A percentile compares a stretch with the other conserved stretches of the same genome.
Evolutionary conservation across 1,284 basidiomycete genomes (phyloP).

Genomic region (Leccinum fallax): DNA sequence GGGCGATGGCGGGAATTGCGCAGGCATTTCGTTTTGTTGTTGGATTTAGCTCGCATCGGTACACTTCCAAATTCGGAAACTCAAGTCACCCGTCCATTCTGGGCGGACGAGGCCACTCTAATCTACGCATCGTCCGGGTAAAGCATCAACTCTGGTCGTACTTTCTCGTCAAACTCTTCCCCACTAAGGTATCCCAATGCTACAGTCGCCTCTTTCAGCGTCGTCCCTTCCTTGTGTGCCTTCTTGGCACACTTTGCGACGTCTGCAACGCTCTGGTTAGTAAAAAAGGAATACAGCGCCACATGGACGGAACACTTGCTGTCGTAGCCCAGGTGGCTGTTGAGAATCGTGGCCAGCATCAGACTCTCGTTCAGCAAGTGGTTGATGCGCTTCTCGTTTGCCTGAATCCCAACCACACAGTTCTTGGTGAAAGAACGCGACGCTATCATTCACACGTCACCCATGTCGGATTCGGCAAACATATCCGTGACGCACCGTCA

Average conservation of each 20-base stretch:
- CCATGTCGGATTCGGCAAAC: background rate
- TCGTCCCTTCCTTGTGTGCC: constrained; percentile 97
- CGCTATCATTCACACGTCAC: constrained; percentile 42
- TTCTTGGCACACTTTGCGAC: constrained; percentile 99
- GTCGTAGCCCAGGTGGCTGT: constrained; percentile 93
- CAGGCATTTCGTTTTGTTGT: constrained; percentile 42
- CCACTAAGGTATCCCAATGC: constrained; percentile 83
- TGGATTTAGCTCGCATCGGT: constrained; percentile 39
- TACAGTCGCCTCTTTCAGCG: constrained; percentile 93
- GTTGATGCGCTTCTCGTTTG: constrained; percentile 93
- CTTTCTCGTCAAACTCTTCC: constrained; percentile 95
- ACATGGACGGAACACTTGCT: constrained; percentile 59
- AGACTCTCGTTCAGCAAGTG: constrained; percentile 91
- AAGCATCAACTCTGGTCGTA: constrained; percentile 91
- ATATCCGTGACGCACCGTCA: constrained; percentile 62
- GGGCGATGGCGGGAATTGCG: constrained; percentile 37
- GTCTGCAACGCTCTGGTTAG: constrained; percentile 51
- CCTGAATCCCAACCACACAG: constrained; percentile 95
- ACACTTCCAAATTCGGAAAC: constrained; percentile 35
- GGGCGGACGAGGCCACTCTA: constrained; percentile 22
- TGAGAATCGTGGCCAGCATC: constrained; percentile 96
- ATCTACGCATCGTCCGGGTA: constrained; percentile 59
- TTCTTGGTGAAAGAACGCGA: constrained; percentile 94
- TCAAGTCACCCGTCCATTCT: constrained; percentile 29
- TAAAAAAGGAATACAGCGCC: background rate